Base-by-base conservation (phyloP, 169 alveolate genomes). In the Plasmodium knowlesi region DNA sequence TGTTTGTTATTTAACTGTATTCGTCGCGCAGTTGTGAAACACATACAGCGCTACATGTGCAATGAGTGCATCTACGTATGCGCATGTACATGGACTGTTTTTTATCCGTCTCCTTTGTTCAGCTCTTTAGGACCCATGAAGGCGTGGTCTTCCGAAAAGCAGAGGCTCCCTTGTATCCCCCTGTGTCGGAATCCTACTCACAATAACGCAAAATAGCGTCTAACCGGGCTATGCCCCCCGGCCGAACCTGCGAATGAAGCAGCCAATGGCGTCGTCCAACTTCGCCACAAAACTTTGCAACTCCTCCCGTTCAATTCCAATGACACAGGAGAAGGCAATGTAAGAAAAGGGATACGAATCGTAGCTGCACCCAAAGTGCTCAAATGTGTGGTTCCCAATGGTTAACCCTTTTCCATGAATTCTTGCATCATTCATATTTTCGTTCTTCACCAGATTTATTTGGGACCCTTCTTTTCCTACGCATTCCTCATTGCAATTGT, bases 311-410 rank as follows among this genome's bases (percentile, higher is more conserved):
- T 90, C 92, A 67, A 90, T 90, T 3, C 95, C 95, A 43, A 90
- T 82, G 16, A 90, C 95, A 25, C 95, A 90, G 12, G 95, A 90
- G 46, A 90, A 90, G 39, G 95, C 95, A 30, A 90, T 90, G 54
- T 90, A 90, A 14, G 95, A 90, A 90, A 39, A 67, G 22, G 95
- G 95, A 71, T 90, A 90, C 22, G 32, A 39, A 54, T 73, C 78
- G 82, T 50, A 90, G 73, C 95, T 90, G 8, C 92, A 46, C 5
- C 95, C 95, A 57, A 90, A 90, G 74, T 70, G 37, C 34, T 73
- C 78, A 90, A 90, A 90, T 50, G 50, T 80, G 32, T 90, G 76
- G 54, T 90, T 82, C 19, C 95, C 95, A 37, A 90, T 90, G 5
- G 53, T 70, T 25, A 90, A 3, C 14, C 43, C 74, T 67, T 81